Base-by-base conservation (phyloP, 2,329 filamentous ascomycete genomes). In the Nemania sp. region DNA sequence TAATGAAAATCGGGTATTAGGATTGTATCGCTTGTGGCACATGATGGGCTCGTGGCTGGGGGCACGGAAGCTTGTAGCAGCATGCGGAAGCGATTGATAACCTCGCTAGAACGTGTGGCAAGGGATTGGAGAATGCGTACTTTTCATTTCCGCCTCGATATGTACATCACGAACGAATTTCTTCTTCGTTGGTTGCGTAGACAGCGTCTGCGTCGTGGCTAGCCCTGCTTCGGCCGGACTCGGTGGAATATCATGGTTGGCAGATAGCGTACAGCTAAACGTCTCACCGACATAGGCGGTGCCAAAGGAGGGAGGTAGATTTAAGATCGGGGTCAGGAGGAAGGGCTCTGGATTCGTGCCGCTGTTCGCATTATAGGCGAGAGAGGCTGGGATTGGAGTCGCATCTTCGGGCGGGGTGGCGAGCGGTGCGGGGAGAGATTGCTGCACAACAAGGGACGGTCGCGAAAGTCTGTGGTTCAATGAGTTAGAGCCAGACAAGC, bases 261-360 rank as follows among this genome's bases (percentile, higher is more conserved):
- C 94, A 81, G 94, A 97, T 24, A 98, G 86, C 1, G 95, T 97
- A 81, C 96, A 99, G 71, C 91, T 91, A 81, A 99, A 98, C 0
- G 91, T 93, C 82, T 98, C 94, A 74, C 96, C 96, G 22, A 98
- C 95, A 79, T 98, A 98, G 8, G 95, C 94, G 13, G 93, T 95
- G 52, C 94, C 95, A 79, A 99, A 98, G 0, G 93, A 92, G 18
- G 94, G 91, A 10, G 96, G 95, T 1, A 98, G 89, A 54, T 93
- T 96, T 75, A 98, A 87, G 61, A 90, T 84, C 0, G 88, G 88
- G 38, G 85, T 86, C 70, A 90, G 84, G 67, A 89, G 79, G 77
- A 89, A 89, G 6, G 87, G 85, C 15, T 82, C 79, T 3, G 86
- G 82, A 70, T 87, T 88, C 32, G 85, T 84, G 62, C 77, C 75